These are phyloP conservation scores for Solanum phureja DNA, from an alignment of 257 asterid species.

Conservation along the genomic window DNA sequence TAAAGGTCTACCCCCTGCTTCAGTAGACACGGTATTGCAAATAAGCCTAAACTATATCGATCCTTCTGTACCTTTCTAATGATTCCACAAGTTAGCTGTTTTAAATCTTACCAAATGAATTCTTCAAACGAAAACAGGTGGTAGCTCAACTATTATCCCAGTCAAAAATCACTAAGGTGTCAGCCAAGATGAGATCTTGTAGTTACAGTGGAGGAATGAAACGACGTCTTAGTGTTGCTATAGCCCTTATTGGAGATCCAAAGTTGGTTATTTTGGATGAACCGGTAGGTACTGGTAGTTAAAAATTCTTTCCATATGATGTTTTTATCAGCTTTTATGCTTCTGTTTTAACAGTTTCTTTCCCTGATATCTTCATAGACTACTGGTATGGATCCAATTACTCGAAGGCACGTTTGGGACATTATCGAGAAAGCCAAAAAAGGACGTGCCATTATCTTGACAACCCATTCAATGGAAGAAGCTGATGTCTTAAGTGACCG, in stretches of 20 bases:
- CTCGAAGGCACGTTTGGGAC: conserved; percentile 92
- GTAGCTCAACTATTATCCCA: conserved; percentile 51
- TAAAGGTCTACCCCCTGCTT: conserved; percentile 66
- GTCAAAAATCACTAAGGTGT: conserved; percentile 59
- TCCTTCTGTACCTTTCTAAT: background rate
- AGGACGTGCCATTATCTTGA: conserved; percentile 81
- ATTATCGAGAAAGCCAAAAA: conserved; percentile 77
- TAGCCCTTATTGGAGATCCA: conserved; percentile 87
- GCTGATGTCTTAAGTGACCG: conserved; percentile 89
- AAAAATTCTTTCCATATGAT: background rate
- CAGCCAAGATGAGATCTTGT: conserved; percentile 61
- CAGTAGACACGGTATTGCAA: conserved; percentile 35
- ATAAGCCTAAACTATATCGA: background rate
- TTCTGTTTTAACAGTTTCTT: background rate
- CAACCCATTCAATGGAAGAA: conserved; percentile 98
- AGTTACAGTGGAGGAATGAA: conserved; percentile 96
- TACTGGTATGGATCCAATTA: conserved; percentile 94
- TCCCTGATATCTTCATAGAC: conserved; percentile 32
- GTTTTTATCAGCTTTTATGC: background rate
- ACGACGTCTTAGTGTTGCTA: conserved; percentile 89
- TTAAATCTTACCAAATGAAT: background rate
- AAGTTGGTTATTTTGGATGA: conserved; percentile 78
- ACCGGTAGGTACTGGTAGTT: conserved; percentile 44
- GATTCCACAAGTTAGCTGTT: background rate
- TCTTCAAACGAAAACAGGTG: conserved; percentile 32